A percentile compares a stretch with the other conserved stretches of the same genome.
These are phyloP conservation scores for Kwoniella europaea DNA, from an alignment of 768 basidiomycete genomes.

Conservation along the genomic window DNA sequence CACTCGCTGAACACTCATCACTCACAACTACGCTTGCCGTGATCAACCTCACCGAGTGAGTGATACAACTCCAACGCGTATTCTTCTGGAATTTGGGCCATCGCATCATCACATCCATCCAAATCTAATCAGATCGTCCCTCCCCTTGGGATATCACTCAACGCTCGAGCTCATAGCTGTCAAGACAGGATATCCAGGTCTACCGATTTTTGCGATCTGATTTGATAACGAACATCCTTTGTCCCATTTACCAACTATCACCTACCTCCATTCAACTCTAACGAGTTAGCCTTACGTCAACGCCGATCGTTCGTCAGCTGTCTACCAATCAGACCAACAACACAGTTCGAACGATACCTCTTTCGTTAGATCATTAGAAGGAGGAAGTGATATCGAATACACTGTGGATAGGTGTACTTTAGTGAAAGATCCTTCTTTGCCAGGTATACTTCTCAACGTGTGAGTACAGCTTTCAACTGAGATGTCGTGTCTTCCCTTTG, in stretches of 20 bases:
- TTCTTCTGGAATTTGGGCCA: not conserved
- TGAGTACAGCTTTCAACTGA: not conserved
- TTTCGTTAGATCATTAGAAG: not conserved
- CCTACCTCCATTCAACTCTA: not conserved
- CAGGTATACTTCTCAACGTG: conserved; percentile 1
- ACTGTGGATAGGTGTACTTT: not conserved
- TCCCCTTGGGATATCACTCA: not conserved
- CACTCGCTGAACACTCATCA: not conserved
- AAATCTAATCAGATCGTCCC: not conserved
- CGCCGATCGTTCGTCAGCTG: not conserved
- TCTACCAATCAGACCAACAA: not conserved
- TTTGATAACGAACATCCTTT: conserved; percentile 4
- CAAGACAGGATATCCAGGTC: not conserved
- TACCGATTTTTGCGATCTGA: not conserved
- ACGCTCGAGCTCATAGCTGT: conserved; percentile 8
- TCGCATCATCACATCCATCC: not conserved
- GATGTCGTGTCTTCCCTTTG: not conserved
- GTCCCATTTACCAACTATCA: not conserved
- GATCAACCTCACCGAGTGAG: not conserved
- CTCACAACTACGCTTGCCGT: too few species aligned
- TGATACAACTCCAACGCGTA: conserved; percentile 1
- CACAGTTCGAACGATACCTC: not conserved
- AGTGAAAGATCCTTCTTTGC: not conserved
- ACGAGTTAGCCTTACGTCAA: not conserved
- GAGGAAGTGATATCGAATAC: not conserved